phyloP scores from a whole-genome alignment of 257 asterid species.

The Solanum bukasovii region DNA sequence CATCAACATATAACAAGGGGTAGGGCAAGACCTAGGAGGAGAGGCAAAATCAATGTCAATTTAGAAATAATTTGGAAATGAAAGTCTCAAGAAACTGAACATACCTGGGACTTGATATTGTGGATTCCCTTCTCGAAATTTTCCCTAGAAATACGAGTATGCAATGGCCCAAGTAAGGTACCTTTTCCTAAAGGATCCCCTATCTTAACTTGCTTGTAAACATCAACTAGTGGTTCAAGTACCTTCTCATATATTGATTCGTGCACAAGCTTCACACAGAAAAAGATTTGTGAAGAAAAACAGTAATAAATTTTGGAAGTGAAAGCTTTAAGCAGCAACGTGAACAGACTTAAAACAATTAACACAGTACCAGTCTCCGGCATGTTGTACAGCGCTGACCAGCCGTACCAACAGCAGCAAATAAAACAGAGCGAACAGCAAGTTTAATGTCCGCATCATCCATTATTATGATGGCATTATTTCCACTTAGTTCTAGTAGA shows the following conservation, averaged over 20 bases:
- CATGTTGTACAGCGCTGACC: constrained; percentile 99
- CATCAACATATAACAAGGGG: neutral
- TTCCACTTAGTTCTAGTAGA: constrained; percentile 90
- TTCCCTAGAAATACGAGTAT: constrained; percentile 60
- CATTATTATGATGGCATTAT: constrained; percentile 91
- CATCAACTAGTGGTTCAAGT: constrained; percentile 60
- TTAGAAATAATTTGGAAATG: neutral
- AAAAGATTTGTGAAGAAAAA: neutral
- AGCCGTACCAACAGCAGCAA: constrained; percentile 99
- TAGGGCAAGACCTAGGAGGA: neutral
- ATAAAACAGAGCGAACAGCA: constrained; percentile 84
- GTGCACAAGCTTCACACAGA: constrained; percentile 64
- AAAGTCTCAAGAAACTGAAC: neutral
- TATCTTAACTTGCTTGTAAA: constrained; percentile 78
- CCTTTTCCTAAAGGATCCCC: constrained; percentile 94
- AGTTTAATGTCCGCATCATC: constrained; percentile 91
- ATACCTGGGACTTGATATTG: constrained; percentile 76
- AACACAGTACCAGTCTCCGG: constrained; percentile 79
- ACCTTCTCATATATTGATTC: constrained; percentile 74
- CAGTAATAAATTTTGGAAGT: neutral
- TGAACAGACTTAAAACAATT: neutral
- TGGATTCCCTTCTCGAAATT: constrained; percentile 69
- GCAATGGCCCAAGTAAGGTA: constrained; percentile 88
- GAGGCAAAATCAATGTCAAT: neutral
- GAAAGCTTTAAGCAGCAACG: neutral